Conservation (phyloP, 2,329 filamentous ascomycete genomes). For the Botryotinia calthae region DNA sequence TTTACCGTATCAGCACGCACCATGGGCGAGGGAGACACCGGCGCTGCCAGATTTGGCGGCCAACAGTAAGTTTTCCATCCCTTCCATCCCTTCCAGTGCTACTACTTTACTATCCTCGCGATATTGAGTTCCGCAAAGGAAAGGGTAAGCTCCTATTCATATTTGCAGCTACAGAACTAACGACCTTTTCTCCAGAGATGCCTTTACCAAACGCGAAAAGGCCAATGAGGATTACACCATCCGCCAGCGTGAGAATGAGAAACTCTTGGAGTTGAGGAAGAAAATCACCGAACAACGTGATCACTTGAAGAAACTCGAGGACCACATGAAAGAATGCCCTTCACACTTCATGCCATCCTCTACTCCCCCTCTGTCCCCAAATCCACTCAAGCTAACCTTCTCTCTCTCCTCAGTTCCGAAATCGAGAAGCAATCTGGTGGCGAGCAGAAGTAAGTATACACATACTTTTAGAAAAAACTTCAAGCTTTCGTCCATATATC, state of each 20-base stretch:
- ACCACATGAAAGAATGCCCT: slow-evolving; percentile 73
- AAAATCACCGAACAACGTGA: slow-evolving; percentile 74
- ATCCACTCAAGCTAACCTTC: slow-evolving; percentile 22
- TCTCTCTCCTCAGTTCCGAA: slow-evolving; percentile 58
- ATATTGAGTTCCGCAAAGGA: slow-evolving; percentile 10
- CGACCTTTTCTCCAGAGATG: slow-evolving; percentile 60
- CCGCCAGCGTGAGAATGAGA: slow-evolving; percentile 23
- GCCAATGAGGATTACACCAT: slow-evolving; percentile 45
- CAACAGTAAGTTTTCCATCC: slow-evolving; percentile 27
- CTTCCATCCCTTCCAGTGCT: background rate
- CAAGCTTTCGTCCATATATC: background rate
- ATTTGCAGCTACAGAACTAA: slow-evolving; percentile 24
- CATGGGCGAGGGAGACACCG: slow-evolving; percentile 65
- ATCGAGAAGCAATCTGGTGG: slow-evolving; percentile 64
- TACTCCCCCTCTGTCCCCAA: background rate
- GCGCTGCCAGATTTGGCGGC: slow-evolving; percentile 31
- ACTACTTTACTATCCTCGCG: slow-evolving; percentile 8
- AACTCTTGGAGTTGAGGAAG: slow-evolving; percentile 70
- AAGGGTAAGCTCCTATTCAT: background rate
- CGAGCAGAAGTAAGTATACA: slow-evolving; percentile 39
- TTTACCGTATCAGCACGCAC: slow-evolving; percentile 39
- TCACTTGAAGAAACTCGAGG: slow-evolving; percentile 80
- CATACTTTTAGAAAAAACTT: slow-evolving; percentile 1
- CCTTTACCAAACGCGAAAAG: slow-evolving; percentile 88
- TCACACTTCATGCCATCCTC: background rate